Evolutionary conservation across 768 basidiomycete genomes (phyloP), one percentile per base, ranked within the genome.

Genomic region (Gelatoporia subvermispora): DNA sequence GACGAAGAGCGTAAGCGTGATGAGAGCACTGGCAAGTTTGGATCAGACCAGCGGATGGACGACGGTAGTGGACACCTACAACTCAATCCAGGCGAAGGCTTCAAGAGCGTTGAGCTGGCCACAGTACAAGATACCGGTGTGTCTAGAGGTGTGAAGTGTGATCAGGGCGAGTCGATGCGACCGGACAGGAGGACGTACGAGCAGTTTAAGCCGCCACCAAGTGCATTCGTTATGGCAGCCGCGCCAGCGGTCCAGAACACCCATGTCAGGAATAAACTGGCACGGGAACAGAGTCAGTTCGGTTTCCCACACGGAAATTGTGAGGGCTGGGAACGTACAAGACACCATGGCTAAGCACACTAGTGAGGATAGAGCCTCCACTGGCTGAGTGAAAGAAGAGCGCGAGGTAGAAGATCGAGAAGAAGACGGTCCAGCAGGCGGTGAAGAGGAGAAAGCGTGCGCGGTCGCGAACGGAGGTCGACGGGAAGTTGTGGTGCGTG

Each of bases 241-340:
- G 86, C 85, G 2, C 75, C 86, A 0, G 87, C 80, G 2, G 79
- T 72, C 88, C 88, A 92, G 51, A 88, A 72, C 34, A 90, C 72
- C 85, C 87, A 90, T 1, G 86, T 87, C 17, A 90, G 13, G 42
- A 72, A 49, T 31, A 31, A 31, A 31, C 42, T 89, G 64, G 66
- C 87, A 52, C n/a, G 34, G 22, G 16, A 11, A 20, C 17, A n/a
- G 31, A 20, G n/a, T 41, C 40, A 42, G 25, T 42, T 4, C 13
- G 28, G 13, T 31, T 23, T 11, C 8, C 13, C n/a, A 48, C 11
- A 41, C 16, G 16, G 15, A 43, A 9, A n/a, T 17, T 8, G 4
- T 43, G 28, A 47, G 25, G 20, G 35, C 34, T 17, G 34, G 34
- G 24, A 4, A 72, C 85, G 52, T 55, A 88, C 86, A 81, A 85